phyloP scores from a whole-genome alignment of 139 green algal species.

The Diplosphaera chodatii region DNA sequence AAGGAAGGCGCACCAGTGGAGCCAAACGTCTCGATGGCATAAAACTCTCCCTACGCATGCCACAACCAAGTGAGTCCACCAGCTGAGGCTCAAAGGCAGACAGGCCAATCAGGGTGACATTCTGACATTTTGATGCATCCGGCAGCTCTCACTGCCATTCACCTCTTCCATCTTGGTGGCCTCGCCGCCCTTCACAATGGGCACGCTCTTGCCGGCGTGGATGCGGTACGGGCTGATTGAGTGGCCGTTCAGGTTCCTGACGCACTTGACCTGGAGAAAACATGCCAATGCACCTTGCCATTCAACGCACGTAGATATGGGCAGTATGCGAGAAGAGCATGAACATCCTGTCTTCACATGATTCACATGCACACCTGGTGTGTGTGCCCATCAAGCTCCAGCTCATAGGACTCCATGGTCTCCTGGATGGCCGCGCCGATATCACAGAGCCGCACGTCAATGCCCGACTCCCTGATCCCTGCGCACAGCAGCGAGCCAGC shows the following conservation, averaged over 20 bases:
- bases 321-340: no score
- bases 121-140: no score
- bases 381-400: conserved; percentile 93
- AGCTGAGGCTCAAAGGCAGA: no score
- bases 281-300: no score
- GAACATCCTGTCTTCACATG: no score
- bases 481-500: neutral
- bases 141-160: no score
- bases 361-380: conserved; percentile 45
- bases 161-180: conserved; percentile 95
- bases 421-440: conserved; percentile 89
- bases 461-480: conserved; percentile 78
- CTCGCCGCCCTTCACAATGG: conserved; percentile 80
- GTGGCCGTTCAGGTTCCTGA: conserved; percentile 97
- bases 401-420: conserved; percentile 91
- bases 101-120: no score
- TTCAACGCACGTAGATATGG: no score
- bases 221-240: conserved; percentile 94
- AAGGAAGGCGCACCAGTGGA: conserved; percentile 70
- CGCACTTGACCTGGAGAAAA: conserved; percentile 21
- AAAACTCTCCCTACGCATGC: conserved; percentile 99
- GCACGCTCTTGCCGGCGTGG: conserved; percentile 88
- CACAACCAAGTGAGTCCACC: no score
- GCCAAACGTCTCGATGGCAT: conserved; percentile 98
- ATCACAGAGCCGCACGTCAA: conserved; percentile 96